Base-by-base conservation (phyloP, 2,329 filamentous ascomycete genomes). In the Graphium sp. region DNA sequence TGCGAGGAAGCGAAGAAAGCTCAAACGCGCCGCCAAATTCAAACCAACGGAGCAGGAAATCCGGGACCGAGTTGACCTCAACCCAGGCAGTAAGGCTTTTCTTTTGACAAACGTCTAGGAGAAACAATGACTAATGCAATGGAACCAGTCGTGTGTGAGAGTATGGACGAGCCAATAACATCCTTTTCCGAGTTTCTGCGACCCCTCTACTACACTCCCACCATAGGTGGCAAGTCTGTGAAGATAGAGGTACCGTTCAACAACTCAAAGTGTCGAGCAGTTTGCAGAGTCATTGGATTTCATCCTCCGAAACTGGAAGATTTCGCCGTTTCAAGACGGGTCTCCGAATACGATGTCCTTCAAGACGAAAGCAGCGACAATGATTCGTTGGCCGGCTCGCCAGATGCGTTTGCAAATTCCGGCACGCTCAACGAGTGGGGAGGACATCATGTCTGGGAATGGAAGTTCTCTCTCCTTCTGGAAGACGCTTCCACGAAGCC, bases 221-320 rank as follows among this genome's bases (percentile, higher is more conserved):
- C 49, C 18, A 50, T 62, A 2, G 49, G 60, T 6, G 51, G 43
- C 11, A 31, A 53, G 7, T 12, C 20, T 10, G 22, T 51, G 3
- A 43, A 38, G 4, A 22, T 66, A 2, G 37, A 39, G n/a, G 40
- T 85, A 0, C 81, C 84, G 0, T 92, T 92, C 41, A 60, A 73
- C 32, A 83, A 85, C 42, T 55, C 64, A 32, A 78, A 71, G 23
- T 84, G 84, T 45, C 68, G 71, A 26, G 58, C 70, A 14, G 60
- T 64, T 19, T 74, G 81, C 20, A 74, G 81, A n/a, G 74, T 92
- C 2, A 64, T 92, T 20, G 81, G 93, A 50, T 94, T 80, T 47
- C 69, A 64, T 33, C 87, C 87, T 1, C 51, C 60, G 3, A 59
- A 60, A 2, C 53, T 94, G 2, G 65, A 73, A 36, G 69, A 87